These are phyloP conservation scores for Pseudogymnoascus sp. DNA, from an alignment of 2,329 filamentous ascomycete genomes.

Conservation along the genomic window DNA sequence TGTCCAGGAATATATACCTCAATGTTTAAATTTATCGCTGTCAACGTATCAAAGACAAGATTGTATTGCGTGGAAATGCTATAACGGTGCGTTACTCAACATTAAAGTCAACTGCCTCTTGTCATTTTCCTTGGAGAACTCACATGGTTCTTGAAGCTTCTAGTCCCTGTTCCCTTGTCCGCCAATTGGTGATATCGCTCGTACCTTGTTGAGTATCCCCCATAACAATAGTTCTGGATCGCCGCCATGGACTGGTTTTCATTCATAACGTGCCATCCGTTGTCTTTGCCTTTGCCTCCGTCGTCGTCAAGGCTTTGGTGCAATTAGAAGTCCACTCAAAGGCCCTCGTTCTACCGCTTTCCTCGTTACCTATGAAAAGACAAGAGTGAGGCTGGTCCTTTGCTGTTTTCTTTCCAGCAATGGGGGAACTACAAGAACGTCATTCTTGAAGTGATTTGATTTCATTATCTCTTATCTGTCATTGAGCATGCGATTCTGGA, in stretches of 20 bases:
- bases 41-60: background rate
- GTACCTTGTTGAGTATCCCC: background rate
- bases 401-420: background rate
- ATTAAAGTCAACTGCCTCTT: background rate
- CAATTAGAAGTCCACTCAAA: background rate
- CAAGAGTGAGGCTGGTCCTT: background rate
- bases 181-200: background rate
- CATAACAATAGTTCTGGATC: background rate
- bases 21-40: background rate
- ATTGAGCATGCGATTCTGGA: background rate
- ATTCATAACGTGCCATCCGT: background rate
- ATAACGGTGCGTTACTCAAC: background rate
- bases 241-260: background rate
- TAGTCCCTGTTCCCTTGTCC: background rate
- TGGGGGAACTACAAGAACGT: too few species aligned
- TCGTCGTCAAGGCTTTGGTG: background rate
- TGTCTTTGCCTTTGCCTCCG: background rate
- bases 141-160: background rate
- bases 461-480: background rate
- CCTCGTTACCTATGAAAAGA: background rate
- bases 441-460: background rate
- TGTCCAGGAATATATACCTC: background rate
- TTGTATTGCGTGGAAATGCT: background rate
- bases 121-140: background rate
- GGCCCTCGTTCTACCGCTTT: background rate